Base-by-base conservation (phyloP, 495 filamentous ascomycete species). In the Penicillium salamii region DNA sequence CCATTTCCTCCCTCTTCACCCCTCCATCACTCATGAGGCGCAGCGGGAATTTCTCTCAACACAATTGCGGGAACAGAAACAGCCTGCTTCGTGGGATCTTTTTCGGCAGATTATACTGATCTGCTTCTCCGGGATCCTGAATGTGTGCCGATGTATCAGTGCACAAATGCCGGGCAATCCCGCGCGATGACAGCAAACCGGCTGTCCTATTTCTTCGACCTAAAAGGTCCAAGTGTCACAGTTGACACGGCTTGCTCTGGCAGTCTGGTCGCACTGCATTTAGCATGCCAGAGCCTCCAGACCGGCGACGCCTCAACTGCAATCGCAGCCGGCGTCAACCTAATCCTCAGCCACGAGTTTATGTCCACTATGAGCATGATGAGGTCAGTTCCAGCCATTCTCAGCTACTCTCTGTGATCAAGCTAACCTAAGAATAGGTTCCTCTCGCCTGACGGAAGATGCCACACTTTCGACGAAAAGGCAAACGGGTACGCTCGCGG, bases 181-280 rank as follows among this genome's bases (percentile, higher is more conserved):
- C 65, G 67, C 11, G 60, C 71, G 2, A 76, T 74, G 45, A 42
- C 62, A 11, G 62, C 76, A 2, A 76, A 76, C 38, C 65, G 75
- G 3, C 42, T 78, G 7, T 74, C 69, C 1, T 75, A 71, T 37
- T 63, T 68, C 39, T 71, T 74, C 31, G 66, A 76, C 32, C 53
- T 77, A 7, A 51, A 61, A n/a, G 75, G 75, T 0, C 64, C 70
- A 3, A 65, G 68, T 35, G 49, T 77, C n/a, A 73, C 69, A 0
- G 49, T 78, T n/a, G 74, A 80, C 49, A 74, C 74, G 0, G 81
- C 76, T 1, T 84, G 83, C 49, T 79, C 75, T 0, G 66, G 72
- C 3, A 74, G 71, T 33, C 52, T 83, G 3, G 58, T 79, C 0
- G 76, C 74, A 0, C 42, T 85, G 3, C 70, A 84, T 49, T 59